Evolutionary conservation across 176 grass and related monocot genomes (phyloP).

Genomic region (Bolboschoenus planiculmis): DNA sequence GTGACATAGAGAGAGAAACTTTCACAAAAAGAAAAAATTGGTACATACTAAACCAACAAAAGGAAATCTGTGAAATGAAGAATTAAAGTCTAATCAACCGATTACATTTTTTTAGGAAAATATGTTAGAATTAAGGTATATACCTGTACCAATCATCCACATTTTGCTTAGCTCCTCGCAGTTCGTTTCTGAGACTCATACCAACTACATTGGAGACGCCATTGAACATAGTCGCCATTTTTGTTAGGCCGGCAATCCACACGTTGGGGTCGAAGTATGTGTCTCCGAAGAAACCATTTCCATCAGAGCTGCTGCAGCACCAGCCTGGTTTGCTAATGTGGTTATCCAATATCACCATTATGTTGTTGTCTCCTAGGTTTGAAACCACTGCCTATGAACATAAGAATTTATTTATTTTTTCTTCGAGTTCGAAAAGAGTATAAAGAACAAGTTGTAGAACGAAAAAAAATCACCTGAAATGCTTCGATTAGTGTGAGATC

Average conservation of each 20-base stretch:
- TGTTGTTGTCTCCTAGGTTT: constrained; percentile 38
- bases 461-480: constrained; percentile 28
- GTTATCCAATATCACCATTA: constrained; percentile 86
- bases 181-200: constrained; percentile 80
- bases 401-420: not conserved
- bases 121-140: not conserved
- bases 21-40: no score
- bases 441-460: not conserved
- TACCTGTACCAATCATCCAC: constrained; percentile 57
- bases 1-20: no score
- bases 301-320: constrained; percentile 60
- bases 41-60: no score
- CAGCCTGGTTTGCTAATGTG: constrained; percentile 59
- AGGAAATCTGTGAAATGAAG: no score
- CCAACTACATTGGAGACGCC: constrained; percentile 45
- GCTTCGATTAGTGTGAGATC: constrained; percentile 50
- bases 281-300: constrained; percentile 81
- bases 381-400: constrained; percentile 38
- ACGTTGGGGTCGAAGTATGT: constrained; percentile 43
- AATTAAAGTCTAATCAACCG: no score
- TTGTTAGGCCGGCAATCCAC: constrained; percentile 47
- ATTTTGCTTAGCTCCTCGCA: constrained; percentile 67
- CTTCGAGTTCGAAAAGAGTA: not conserved
- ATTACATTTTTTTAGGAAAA: not conserved
- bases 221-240: constrained; percentile 56